phyloP scores from a whole-genome alignment of 306 rosid species.

The Senna tora region DNA sequence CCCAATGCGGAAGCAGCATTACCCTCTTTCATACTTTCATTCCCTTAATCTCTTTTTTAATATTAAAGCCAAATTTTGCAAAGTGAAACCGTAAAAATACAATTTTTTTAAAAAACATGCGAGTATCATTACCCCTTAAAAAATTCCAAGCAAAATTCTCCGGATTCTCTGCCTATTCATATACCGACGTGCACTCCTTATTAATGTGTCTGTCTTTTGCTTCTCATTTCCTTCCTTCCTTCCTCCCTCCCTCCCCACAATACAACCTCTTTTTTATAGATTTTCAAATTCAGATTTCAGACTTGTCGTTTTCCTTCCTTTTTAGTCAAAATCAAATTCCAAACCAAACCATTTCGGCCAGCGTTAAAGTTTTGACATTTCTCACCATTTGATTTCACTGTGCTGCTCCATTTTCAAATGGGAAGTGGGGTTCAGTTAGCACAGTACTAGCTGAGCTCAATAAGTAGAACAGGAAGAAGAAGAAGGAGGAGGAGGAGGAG shows the following conservation, averaged over 20 bases:
- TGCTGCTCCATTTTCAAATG: slow-evolving; percentile 40
- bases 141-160: slow-evolving; percentile 32
- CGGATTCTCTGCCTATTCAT: slow-evolving; percentile 48
- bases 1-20: slow-evolving; percentile 33
- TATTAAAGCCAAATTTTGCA: not conserved
- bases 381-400: slow-evolving; percentile 38
- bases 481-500: not conserved
- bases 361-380: slow-evolving; percentile 43
- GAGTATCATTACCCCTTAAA: not conserved
- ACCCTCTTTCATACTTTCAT: slow-evolving; percentile 25
- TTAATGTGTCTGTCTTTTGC: slow-evolving; percentile 39
- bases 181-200: slow-evolving; percentile 54
- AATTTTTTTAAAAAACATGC: not conserved
- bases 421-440: slow-evolving; percentile 35
- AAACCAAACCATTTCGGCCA: slow-evolving; percentile 54
- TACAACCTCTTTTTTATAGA: too few species aligned
- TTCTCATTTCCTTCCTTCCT: slow-evolving; percentile 17
- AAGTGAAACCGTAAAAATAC: not conserved
- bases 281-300: slow-evolving; percentile 20
- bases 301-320: slow-evolving; percentile 53
- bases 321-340: slow-evolving; percentile 59
- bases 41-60: too few species aligned
- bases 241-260: slow-evolving; percentile 24
- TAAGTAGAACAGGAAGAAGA: not conserved
- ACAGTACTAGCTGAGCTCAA: slow-evolving; percentile 28